Evolutionary conservation across 1,139 yeast species (phyloP), one percentile per base, ranked within the genome.

Genomic region (Zygoascus sp.): DNA sequence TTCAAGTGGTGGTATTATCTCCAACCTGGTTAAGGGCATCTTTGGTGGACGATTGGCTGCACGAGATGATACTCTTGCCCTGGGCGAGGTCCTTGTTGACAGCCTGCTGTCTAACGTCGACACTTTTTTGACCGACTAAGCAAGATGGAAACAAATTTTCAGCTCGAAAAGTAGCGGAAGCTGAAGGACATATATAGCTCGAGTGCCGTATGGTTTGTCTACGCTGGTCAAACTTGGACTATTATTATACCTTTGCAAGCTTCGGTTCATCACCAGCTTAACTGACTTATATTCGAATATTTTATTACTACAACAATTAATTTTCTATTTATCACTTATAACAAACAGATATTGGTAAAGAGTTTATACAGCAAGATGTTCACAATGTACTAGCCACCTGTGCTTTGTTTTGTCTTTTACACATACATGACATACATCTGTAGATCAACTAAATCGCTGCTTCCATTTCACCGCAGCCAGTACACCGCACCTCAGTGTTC

Each of bases 11-110:
- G 41, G 41, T 7, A 11, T 22, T n/a, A n/a, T 38, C 10, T 23
- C 30, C 32, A 38, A 23, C 41, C n/a, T 25, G 4, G 32, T 38
- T n/a, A 38, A 25, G 32, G 30, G 30, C 22, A 38, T 38, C 41
- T 38, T 38, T 17, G 30, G 30, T 15, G 32, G 32, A 11, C 34
- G 34, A 30, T 16, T 30, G 10, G 34, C 34, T 15, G 34, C 8
- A 3, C 39, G 39, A 35, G 17, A 21, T n/a, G 9, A 5, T 21
- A 10, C 20, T 15, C 15, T 35, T 9, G 15, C n/a, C 16, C 39
- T 20, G 39, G 39, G 39, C 20, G 27, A 19, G 13, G 25, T 4
- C 5, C 11, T 20, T 2, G 39, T 35, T 21, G 15, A 19, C 39
- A 21, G 7, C 27, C 20, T 35, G 25, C 16, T 35, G 3, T 10